These are phyloP conservation scores for Clonostachys chloroleuca DNA, from an alignment of 2,329 filamentous ascomycete species.

Conservation along the genomic window DNA sequence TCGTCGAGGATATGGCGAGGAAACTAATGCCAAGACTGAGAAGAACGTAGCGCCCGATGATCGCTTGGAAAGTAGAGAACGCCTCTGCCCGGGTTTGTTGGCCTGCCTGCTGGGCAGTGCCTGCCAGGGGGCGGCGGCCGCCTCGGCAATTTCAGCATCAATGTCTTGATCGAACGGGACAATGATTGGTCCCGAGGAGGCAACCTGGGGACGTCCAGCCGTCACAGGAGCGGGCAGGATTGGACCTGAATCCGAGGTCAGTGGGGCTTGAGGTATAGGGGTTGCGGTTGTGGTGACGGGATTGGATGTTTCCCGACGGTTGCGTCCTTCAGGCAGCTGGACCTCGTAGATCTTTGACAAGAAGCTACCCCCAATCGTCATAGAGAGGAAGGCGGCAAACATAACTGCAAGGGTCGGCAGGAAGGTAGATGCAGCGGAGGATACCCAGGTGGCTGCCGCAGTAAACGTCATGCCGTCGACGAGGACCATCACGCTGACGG, in stretches of 20 bases:
- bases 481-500: slow-evolving; percentile 56
- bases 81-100: slow-evolving; percentile 10
- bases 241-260: slow-evolving; percentile 15
- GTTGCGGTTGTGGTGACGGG: slow-evolving; percentile 17
- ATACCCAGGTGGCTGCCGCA: slow-evolving; percentile 49
- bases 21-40: slow-evolving; percentile 51
- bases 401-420: slow-evolving; percentile 52
- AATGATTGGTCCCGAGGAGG: slow-evolving; percentile 41
- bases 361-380: slow-evolving; percentile 53
- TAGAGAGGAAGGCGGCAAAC: slow-evolving; percentile 47
- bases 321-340: slow-evolving; percentile 50
- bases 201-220: slow-evolving; percentile 13
- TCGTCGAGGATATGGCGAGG: slow-evolving; percentile 52
- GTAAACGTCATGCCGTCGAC: slow-evolving; percentile 57
- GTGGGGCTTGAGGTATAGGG: slow-evolving; percentile 1
- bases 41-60: slow-evolving; percentile 54
- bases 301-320: slow-evolving; percentile 19
- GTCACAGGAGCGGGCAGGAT: slow-evolving; percentile 37
- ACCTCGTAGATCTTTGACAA: slow-evolving; percentile 56
- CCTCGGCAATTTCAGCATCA: slow-evolving; percentile 53
- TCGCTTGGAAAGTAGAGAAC: slow-evolving; percentile 43
- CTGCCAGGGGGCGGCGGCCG: slow-evolving; percentile 19
- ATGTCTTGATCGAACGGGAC: slow-evolving; percentile 61
- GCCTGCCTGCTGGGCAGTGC: slow-evolving; percentile 15
- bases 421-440: slow-evolving; percentile 50